These are phyloP conservation scores for Pleurotus platypus DNA, from an alignment of 768 basidiomycete species.

Conservation along the genomic window DNA sequence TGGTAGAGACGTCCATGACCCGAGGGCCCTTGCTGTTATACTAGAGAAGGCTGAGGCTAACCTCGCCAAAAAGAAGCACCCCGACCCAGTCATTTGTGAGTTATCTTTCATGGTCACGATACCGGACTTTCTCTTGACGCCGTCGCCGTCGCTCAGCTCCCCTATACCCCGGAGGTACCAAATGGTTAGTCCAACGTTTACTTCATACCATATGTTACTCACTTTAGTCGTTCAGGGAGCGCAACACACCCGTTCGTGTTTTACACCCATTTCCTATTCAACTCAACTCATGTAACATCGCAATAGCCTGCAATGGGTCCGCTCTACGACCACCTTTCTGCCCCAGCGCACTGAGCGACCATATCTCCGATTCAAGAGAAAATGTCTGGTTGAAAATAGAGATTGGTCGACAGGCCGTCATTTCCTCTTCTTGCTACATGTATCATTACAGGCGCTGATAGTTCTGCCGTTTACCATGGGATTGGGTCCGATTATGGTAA, in stretches of 20 bases:
- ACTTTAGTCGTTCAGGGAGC: conserved; percentile 50
- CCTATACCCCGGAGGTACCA: conserved; percentile 86
- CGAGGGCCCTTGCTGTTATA: conserved; percentile 74
- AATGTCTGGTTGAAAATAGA: not conserved
- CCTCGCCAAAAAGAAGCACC: conserved; percentile 67
- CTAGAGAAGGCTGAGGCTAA: conserved; percentile 77
- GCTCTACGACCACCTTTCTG: conserved; percentile 52
- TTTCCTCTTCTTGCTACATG: conserved; percentile 3
- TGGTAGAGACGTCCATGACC: conserved; percentile 76
- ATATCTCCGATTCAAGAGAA: not conserved
- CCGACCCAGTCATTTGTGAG: conserved; percentile 92
- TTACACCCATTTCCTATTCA: not conserved
- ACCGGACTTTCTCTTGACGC: not conserved
- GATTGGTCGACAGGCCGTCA: not conserved
- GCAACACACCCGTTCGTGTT: conserved; percentile 66
- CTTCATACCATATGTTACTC: conserved; percentile 4
- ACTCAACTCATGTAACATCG: conserved; percentile 11
- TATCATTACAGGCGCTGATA: not conserved
- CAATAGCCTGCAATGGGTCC: conserved; percentile 59
- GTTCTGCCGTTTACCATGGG: no score
- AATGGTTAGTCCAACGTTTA: conserved; percentile 63
- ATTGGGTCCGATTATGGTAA: no score
- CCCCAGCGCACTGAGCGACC: conserved; percentile 9
- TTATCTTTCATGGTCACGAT: conserved; percentile 16
- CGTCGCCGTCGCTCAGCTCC: conserved; percentile 48